These are phyloP conservation scores for Sphagnum tenellum DNA, from an alignment of 225 moss, liverwort and hornwort genomes.

Conservation along the genomic window DNA sequence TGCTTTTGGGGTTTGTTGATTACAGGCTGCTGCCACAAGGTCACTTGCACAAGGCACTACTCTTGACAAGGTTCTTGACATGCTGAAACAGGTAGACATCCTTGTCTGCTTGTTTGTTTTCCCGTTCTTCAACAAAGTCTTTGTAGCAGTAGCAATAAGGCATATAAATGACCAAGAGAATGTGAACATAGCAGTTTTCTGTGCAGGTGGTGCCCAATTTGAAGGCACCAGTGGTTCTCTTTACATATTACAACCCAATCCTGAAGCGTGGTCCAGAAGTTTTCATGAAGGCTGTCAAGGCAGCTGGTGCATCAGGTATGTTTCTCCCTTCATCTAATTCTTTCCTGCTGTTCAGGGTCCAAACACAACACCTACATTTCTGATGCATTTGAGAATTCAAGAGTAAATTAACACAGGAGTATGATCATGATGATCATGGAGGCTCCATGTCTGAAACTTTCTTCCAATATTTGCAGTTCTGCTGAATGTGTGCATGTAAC, in stretches of 20 bases:
- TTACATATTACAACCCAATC: slow-evolving; percentile 76
- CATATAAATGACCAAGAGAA: background rate
- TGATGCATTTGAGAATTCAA: too few relatives aligned
- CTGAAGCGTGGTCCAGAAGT: slow-evolving; percentile 47
- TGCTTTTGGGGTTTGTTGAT: background rate
- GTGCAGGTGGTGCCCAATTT: slow-evolving; percentile 46
- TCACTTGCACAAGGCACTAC: slow-evolving; percentile 23
- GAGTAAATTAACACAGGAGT: too few relatives aligned
- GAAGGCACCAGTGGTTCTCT: slow-evolving; percentile 63
- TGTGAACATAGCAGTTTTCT: background rate
- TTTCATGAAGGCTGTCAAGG: slow-evolving; percentile 56
- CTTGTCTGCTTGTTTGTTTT: too few relatives aligned
- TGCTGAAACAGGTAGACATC: slow-evolving; percentile 23
- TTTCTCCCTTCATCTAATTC: too few relatives aligned
- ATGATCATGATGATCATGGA: too few relatives aligned
- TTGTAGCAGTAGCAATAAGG: too few relatives aligned
- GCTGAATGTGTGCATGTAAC: too few relatives aligned
- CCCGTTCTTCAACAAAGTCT: too few relatives aligned
- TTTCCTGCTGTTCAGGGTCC: too few relatives aligned
- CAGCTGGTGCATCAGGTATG: slow-evolving; percentile 63
- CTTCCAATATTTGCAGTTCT: too few relatives aligned
- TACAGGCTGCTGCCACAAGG: slow-evolving; percentile 33
- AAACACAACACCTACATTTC: too few relatives aligned
- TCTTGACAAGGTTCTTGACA: slow-evolving; percentile 24
- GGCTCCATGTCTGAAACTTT: too few relatives aligned